phyloP scores from a whole-genome alignment of 345 rosid genomes.

The Pugionium dolabratum region DNA sequence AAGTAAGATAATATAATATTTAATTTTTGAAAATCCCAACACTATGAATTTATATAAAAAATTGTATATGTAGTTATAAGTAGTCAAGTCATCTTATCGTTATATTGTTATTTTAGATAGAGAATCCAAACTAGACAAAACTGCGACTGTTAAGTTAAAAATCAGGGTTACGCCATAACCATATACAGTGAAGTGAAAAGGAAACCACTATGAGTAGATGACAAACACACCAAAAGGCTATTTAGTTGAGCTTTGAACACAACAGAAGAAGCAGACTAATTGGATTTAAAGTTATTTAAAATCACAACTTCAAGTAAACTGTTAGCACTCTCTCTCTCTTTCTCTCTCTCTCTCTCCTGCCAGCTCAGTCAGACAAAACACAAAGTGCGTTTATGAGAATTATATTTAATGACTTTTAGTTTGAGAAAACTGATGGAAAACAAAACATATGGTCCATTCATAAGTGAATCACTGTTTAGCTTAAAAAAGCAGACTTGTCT shows the following conservation, averaged over 20 bases:
- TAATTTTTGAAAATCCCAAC: too few relatives aligned
- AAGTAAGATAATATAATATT: too few relatives aligned
- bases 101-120: background rate
- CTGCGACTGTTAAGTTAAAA: too few relatives aligned
- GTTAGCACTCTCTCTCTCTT: constrained; percentile 5
- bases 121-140: background rate
- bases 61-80: too few relatives aligned
- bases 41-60: too few relatives aligned
- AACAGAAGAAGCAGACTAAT: background rate
- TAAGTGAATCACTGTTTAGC: constrained; percentile 34
- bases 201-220: background rate
- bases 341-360: constrained; percentile 8
- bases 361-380: constrained; percentile 28
- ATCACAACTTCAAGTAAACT: constrained; percentile 7
- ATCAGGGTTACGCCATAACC: background rate
- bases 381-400: constrained; percentile 5
- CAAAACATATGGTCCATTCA: constrained; percentile 27
- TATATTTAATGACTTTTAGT: constrained; percentile 15
- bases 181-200: background rate
- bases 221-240: background rate
- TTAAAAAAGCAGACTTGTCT: constrained; percentile 31
- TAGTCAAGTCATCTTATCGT: background rate
- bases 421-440: constrained; percentile 10
- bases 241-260: constrained; percentile 8
- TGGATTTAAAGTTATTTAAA: background rate